Evolutionary conservation across 2,329 filamentous ascomycete species (phyloP), one percentile per base, ranked within the genome.

Genomic region (Ascochyta pisi): DNA sequence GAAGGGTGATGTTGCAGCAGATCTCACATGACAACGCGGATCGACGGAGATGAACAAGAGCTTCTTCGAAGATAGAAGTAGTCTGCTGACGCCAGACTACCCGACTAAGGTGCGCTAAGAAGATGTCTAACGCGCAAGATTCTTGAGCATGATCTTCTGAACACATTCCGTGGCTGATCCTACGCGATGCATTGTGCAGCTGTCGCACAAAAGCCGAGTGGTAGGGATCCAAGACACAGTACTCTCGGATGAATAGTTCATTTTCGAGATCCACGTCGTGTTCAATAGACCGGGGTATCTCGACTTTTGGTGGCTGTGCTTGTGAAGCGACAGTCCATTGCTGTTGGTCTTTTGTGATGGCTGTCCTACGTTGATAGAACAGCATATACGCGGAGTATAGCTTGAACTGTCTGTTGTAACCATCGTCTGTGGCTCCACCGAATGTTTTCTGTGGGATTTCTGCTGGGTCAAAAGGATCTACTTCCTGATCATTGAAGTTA

Each of bases 401-500:
- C 51, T 76, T 76, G 47, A 63, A 65, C 31, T 65, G 62, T 6
- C 67, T 64, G 23, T 60, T 67, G 35, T 68, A 71, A 10, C 60
- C 54, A 3, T 75, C 72, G 5, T 74, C 73, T 13, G 55, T 67
- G 19, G 60, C 77, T 1, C 79, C 79, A 27, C 80, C 79, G 55
- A 92, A 96, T 65, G 93, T 95, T 38, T 88, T 85, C 50, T 83
- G 82, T 57, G 90, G 86, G 77, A 98, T 89, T 22, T 86, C 83
- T 1, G 80, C 79, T 8, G 89, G 86, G 64, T 96, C 89, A 81
- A 94, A 97, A 1, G 82, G 77, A 16, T 81, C 86, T 23, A 96
- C 93, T 45, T 85, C 82, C n/a, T 92, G 88, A 72, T 99, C 95
- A 65, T 99, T 98, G 76, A 97, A 97, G 70, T 96, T 91, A 9